These are phyloP conservation scores for Suillus plorans DNA, from an alignment of 768 basidiomycete species.

Conservation along the genomic window DNA sequence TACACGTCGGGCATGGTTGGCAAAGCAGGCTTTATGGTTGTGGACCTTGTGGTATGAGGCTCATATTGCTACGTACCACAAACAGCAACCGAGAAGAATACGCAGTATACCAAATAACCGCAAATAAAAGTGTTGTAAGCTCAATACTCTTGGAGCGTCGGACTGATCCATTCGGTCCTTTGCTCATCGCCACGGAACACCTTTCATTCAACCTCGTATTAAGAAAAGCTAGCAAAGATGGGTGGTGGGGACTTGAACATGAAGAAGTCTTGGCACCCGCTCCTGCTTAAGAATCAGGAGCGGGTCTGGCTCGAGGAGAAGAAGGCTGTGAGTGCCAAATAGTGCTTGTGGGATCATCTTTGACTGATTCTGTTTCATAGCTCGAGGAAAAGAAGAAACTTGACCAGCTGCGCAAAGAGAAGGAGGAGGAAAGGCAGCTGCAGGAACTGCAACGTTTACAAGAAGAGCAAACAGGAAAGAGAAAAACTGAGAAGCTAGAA, in stretches of 20 bases:
- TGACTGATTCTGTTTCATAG: slow-evolving; percentile 40
- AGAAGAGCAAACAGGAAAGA: slow-evolving; percentile 94
- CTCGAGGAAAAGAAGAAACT: slow-evolving; percentile 99
- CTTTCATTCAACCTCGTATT: slow-evolving; percentile 2
- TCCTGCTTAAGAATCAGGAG: slow-evolving; percentile 97
- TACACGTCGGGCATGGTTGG: slow-evolving; percentile 29
- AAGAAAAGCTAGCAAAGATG: slow-evolving; percentile 62
- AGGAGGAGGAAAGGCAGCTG: slow-evolving; percentile 94
- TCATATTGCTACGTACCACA: not conserved
- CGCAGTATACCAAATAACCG: slow-evolving; percentile 25
- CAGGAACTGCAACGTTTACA: slow-evolving; percentile 96
- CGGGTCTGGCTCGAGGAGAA: slow-evolving; percentile 99
- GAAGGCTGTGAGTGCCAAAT: slow-evolving; percentile 68
- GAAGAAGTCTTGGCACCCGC: slow-evolving; percentile 99
- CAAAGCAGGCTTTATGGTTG: slow-evolving; percentile 11
- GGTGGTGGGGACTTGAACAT: slow-evolving; percentile 98
- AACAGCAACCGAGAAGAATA: not conserved
- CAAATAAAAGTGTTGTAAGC: slow-evolving; percentile 27
- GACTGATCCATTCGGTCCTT: slow-evolving; percentile 13
- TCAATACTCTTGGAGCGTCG: not conserved
- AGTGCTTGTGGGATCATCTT: not conserved
- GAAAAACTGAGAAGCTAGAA: slow-evolving; percentile 90
- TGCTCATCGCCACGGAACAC: slow-evolving; percentile 11
- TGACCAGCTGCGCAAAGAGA: slow-evolving; percentile 95
- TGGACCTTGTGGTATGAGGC: slow-evolving; percentile 13